Evolutionary conservation across 345 rosid species (phyloP), one percentile per base, ranked within the genome.

Genomic region (Excoecaria cochinchinensis): DNA sequence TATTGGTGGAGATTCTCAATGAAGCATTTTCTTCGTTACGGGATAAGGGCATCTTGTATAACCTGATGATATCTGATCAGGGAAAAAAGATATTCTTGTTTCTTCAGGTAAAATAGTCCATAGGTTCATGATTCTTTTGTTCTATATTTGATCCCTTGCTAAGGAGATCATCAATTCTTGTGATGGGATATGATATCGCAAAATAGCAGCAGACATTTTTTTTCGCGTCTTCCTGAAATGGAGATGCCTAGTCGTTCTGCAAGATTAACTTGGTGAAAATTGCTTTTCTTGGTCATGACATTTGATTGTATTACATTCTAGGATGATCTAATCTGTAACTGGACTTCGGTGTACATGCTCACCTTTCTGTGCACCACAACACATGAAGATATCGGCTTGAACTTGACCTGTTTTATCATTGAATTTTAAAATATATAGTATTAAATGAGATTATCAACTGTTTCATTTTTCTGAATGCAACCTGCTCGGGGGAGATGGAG

Each of bases 31-130:
- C 39, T 74, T 71, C 51, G 63, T 77, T 84, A 61, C 69, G 14
- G 74, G 77, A 78, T 62, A 79, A 56, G 75, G 75, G 60, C 65
- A 58, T 79, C 50, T 70, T 69, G 3, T 75, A 73, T 64, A 84
- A 74, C 74, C 67, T 84, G 80, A 76, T 81, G 59, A 74, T 84
- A 50, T 74, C 85, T n/a, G 78, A 77, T 74, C 59, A 67, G 24
- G 85, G 85, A 52, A 81, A 59, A 59, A 79, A 58, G 78, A 67
- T 64, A 24, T 79, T 79, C 76, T 40, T 84, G 80, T 84, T 84
- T 74, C 83, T 79, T 79, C 81, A 67, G 85, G 87, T 84, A 79
- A 70, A 66, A 17, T 62, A 47, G 25, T 67, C 65, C 52, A 9
- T 17, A 36, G 59, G 21, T 19, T 19, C 47, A 6, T 52, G 21